These are phyloP conservation scores for Xylariaceae sp. DNA, from an alignment of 2,329 filamentous ascomycete species.

Conservation along the genomic window DNA sequence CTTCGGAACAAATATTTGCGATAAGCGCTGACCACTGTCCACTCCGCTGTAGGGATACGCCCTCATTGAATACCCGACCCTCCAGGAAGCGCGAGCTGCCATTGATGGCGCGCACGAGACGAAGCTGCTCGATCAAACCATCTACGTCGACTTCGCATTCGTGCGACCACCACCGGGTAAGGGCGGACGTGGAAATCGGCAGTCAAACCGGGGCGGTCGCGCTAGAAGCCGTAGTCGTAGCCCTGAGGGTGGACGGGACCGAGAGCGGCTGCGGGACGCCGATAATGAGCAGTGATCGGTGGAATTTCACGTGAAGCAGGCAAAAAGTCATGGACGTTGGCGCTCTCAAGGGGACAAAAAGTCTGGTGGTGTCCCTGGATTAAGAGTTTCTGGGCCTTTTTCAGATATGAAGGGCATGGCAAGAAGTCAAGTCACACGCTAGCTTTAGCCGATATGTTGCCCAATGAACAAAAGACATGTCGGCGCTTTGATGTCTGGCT, in stretches of 20 bases:
- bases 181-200: slow-evolving; percentile 40
- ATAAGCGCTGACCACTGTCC: slow-evolving; percentile 1
- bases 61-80: slow-evolving; percentile 76
- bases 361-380: neutral
- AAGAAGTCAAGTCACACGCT: slow-evolving; percentile 13
- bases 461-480: slow-evolving; percentile 30
- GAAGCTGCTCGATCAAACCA: slow-evolving; percentile 76
- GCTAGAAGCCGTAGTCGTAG: slow-evolving; percentile 48
- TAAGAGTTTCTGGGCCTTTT: neutral
- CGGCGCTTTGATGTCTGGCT: slow-evolving; percentile 23
- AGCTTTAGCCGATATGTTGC: slow-evolving; percentile 34
- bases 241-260: slow-evolving; percentile 33
- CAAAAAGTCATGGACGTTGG: neutral
- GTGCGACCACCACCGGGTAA: slow-evolving; percentile 71
- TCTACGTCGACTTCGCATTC: slow-evolving; percentile 80
- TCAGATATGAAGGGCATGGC: neutral
- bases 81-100: slow-evolving; percentile 74
- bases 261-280: slow-evolving; percentile 25
- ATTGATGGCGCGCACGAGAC: slow-evolving; percentile 74
- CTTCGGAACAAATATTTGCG: neutral
- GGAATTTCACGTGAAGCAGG: neutral
- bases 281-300: slow-evolving; percentile 7
- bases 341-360: neutral
- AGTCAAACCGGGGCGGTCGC: slow-evolving; percentile 35
- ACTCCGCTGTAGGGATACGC: slow-evolving; percentile 65